Percentiles rank a stretch among this genome's conserved stretches.
Conservation (phyloP, 108 stramenopile genomes). For the Nitzschia inconspicua region DNA sequence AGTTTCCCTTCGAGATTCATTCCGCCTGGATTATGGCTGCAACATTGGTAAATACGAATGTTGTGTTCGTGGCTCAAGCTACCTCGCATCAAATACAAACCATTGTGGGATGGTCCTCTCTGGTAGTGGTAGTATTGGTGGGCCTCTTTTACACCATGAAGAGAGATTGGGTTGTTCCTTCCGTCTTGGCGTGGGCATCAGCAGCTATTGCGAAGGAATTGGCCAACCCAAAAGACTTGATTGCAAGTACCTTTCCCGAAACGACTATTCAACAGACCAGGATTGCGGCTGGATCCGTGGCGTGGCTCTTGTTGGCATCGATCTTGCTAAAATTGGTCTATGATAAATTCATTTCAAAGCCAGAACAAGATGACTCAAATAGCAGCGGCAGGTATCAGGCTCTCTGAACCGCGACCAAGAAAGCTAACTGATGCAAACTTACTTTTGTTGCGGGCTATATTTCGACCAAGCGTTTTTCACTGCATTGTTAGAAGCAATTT, state of each 20-base stretch:
- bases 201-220: constrained; percentile 50
- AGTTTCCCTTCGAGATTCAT: constrained; percentile 83
- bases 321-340: too few relatives aligned
- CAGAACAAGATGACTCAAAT: too few relatives aligned
- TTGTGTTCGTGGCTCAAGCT: constrained; percentile 45
- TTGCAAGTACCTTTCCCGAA: constrained; percentile 41
- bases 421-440: too few relatives aligned
- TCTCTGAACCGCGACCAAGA: too few relatives aligned
- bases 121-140: constrained; percentile 48
- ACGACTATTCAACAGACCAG: constrained; percentile 8
- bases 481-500: too few relatives aligned
- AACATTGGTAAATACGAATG: constrained; percentile 68
- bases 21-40: constrained; percentile 84
- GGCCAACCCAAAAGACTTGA: constrained; percentile 40
- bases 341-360: too few relatives aligned
- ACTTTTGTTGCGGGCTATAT: too few relatives aligned
- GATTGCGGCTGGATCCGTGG: background rate
- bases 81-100: constrained; percentile 38
- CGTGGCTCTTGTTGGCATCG: too few relatives aligned
- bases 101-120: constrained; percentile 41
- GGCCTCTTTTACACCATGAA: constrained; percentile 36
- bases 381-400: too few relatives aligned
- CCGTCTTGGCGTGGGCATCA: constrained; percentile 68
- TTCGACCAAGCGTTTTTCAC: too few relatives aligned
- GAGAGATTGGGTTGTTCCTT: constrained; percentile 51